Evolutionary conservation across 768 basidiomycete genomes (phyloP).

Genomic region (Tephrocybe sp.): DNA sequence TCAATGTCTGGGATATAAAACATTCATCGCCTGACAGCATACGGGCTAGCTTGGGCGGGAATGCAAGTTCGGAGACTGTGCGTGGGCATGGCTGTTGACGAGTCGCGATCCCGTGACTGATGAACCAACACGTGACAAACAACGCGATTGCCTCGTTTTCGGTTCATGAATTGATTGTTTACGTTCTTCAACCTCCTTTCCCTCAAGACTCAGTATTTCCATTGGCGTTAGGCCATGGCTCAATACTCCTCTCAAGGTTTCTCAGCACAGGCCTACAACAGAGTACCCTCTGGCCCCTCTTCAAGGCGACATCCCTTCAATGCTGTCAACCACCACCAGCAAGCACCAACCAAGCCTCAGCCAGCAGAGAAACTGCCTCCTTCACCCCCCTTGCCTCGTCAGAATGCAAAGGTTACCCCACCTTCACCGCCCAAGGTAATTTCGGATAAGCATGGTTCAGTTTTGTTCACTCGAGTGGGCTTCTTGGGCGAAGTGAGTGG

Average conservation of each 20-base stretch:
- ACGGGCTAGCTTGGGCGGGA: too few species aligned
- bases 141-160: slow-evolving; percentile 26
- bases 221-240: slow-evolving; percentile 34
- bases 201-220: slow-evolving; percentile 13
- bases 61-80: too few species aligned
- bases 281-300: slow-evolving; percentile 27
- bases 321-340: slow-evolving; percentile 29
- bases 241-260: slow-evolving; percentile 33
- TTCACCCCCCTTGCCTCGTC: slow-evolving; percentile 74
- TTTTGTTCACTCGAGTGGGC: slow-evolving; percentile 70
- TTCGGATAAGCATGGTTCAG: slow-evolving; percentile 54
- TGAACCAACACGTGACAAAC: slow-evolving; percentile 21
- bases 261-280: slow-evolving; percentile 31
- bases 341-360: slow-evolving; percentile 23
- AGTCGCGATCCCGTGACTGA: slow-evolving; percentile 20
- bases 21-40: too few species aligned
- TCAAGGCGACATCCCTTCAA: slow-evolving; percentile 30
- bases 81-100: background rate
- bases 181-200: slow-evolving; percentile 7
- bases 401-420: slow-evolving; percentile 80
- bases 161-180: background rate
- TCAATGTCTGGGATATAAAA: too few species aligned
- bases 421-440: slow-evolving; percentile 82
- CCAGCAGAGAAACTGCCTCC: slow-evolving; percentile 33
- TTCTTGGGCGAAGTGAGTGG: slow-evolving; percentile 85